A percentile compares a stretch with the other conserved stretches of the same genome.
phyloP scores from a whole-genome alignment of 1,284 basidiomycete genomes.

The Anthracocystis panici-leucophaei region DNA sequence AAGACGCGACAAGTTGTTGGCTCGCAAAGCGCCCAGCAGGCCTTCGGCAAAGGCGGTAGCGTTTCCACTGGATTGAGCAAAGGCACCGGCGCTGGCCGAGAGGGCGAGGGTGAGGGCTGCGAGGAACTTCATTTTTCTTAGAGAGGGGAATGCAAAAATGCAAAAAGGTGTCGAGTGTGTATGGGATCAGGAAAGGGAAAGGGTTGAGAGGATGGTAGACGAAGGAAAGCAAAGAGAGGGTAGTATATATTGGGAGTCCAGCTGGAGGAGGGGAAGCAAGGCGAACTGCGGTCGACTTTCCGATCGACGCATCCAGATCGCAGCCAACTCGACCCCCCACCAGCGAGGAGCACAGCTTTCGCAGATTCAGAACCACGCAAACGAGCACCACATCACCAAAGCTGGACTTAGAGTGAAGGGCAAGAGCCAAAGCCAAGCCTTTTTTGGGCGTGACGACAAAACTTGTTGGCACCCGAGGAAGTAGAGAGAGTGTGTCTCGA shows the following conservation, averaged over 20 bases:
- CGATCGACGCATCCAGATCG: too few relatives aligned
- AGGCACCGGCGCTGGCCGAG: constrained; percentile 35
- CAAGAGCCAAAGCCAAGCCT: too few relatives aligned
- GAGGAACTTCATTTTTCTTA: constrained; percentile 55
- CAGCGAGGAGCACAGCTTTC: too few relatives aligned
- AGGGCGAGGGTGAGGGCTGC: constrained; percentile 42
- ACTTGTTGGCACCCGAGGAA: too few relatives aligned
- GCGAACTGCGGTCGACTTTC: too few relatives aligned
- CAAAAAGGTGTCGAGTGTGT: constrained; percentile 5
- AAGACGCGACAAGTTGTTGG: constrained; percentile 50
- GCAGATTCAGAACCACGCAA: too few relatives aligned
- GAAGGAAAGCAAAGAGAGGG: neutral
- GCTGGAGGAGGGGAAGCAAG: too few relatives aligned
- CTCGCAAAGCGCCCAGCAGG: constrained; percentile 46
- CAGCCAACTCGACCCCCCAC: too few relatives aligned
- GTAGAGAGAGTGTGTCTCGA: neutral
- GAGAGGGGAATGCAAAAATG: neutral
- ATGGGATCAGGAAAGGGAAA: neutral
- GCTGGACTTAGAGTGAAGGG: too few relatives aligned
- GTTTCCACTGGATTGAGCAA: constrained; percentile 43
- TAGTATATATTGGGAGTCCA: too few relatives aligned
- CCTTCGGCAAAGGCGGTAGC: constrained; percentile 50
- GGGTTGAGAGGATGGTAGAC: too few relatives aligned
- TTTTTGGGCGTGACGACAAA: too few relatives aligned
- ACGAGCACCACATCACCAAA: neutral